Evolutionary conservation across 2,329 filamentous ascomycete genomes (phyloP), one percentile per base, ranked within the genome.

Genomic region (Penicillium nordicum): DNA sequence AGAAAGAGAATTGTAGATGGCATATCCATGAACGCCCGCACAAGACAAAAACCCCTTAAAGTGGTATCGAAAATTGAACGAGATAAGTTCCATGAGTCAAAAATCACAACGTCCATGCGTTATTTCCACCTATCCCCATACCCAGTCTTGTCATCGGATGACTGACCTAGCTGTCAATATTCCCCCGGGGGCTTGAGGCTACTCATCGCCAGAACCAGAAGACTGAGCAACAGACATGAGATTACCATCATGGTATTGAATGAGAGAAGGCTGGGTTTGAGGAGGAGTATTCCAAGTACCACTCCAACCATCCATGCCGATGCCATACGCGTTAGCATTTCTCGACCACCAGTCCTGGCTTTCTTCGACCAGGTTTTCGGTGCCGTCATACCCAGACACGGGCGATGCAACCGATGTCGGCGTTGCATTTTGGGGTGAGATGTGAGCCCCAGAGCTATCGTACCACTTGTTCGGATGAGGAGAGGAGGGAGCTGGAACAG

Each of bases 321-420:
- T 70, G 0, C 82, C 84, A 4, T 88, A 72, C 48, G 82, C 81
- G 18, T 77, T 80, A 63, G 88, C 84, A 64, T 89, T 86, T 36
- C 80, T 76, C 52, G 85, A 78, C 78, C 84, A 86, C 83, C 82
- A 86, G 63, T 88, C 82, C 58, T 87, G 84, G 46, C 82, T 83
- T 48, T 88, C 84, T 44, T 83, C 79, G 4, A 88, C 78, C 5
- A 88, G 71, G 43, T 82, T 81, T 36, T 87, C 83, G 1, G 86
- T 77, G 9, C 80, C 81, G 25, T 84, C 83, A 58, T 87, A 86
- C 50, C 84, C 75, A 11, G 80, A 78, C 10, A 76, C 78, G 0
- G 79, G 75, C 25, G 73, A 74, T 8, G 74, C 66, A 10, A 46
- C 57, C 6, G 63, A 59, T 54, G 44, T 60, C 51, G 57, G 67